phyloP scores from a whole-genome alignment of 768 basidiomycete genomes.

The Trichaptum fuscoviolaceum region DNA sequence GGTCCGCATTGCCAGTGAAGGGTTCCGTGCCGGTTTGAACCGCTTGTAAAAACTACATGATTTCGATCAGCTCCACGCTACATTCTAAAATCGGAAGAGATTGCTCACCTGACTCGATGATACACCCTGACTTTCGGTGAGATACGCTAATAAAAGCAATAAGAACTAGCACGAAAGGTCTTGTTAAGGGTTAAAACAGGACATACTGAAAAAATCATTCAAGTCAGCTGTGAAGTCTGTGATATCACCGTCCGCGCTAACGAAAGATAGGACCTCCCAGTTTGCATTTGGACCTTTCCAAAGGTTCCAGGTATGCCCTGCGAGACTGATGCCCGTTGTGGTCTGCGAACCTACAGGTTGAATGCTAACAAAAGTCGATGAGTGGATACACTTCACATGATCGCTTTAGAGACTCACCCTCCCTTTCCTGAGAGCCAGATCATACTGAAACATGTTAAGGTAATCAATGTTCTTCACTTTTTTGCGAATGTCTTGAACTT shows the following conservation, averaged over 20 bases:
- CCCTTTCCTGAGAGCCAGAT: conserved; percentile 56
- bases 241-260: conserved; percentile 42
- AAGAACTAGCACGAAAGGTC: neutral
- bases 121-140: conserved; percentile 43
- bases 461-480: neutral
- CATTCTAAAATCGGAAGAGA: neutral
- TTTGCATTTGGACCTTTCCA: conserved; percentile 50
- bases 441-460: conserved; percentile 33
- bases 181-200: too few relatives aligned
- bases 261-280: conserved; percentile 55
- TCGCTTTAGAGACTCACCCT: conserved; percentile 29
- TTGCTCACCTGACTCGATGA: conserved; percentile 36
- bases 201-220: conserved; percentile 50
- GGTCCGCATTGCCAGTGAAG: conserved; percentile 44
- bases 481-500: neutral
- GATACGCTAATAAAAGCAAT: conserved; percentile 32
- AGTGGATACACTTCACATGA: neutral
- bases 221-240: conserved; percentile 47
- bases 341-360: conserved; percentile 50
- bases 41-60: conserved; percentile 41
- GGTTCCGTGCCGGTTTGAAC: conserved; percentile 54
- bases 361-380: conserved; percentile 30
- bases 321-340: conserved; percentile 34
- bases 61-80: neutral
- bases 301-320: conserved; percentile 41